These are phyloP conservation scores for Apium graveolens DNA, from an alignment of 129 eudicot genomes.

Conservation along the genomic window DNA sequence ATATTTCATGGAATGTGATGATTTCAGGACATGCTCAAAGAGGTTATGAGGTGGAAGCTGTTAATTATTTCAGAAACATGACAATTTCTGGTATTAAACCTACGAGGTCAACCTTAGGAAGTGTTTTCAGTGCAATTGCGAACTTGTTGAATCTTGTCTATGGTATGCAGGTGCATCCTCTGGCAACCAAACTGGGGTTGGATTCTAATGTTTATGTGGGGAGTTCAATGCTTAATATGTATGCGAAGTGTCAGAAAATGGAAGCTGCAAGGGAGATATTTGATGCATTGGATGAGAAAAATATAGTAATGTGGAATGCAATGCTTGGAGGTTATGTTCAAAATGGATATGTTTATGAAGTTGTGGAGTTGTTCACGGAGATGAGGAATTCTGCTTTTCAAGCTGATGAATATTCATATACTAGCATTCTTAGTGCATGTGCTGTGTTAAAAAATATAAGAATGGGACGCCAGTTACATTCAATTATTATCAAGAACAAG, in stretches of 20 bases:
- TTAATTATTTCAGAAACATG: conserved; percentile 48
- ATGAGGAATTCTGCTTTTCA: conserved; percentile 53
- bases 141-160: conserved; percentile 30
- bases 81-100: conserved; percentile 43
- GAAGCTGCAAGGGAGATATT: conserved; percentile 57
- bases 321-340: conserved; percentile 85
- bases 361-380: conserved; percentile 39
- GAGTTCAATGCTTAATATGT: conserved; percentile 82
- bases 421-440: conserved; percentile 76
- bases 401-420: conserved; percentile 78
- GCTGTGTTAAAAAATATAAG: conserved; percentile 43
- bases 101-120: conserved; percentile 78
- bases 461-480: conserved; percentile 72
- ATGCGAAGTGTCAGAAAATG: conserved; percentile 72
- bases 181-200: conserved; percentile 67
- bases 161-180: conserved; percentile 81
- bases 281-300: conserved; percentile 51
- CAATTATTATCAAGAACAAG: conserved; percentile 52
- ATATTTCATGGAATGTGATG: conserved; percentile 86
- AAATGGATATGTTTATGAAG: conserved; percentile 57
- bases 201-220: conserved; percentile 84
- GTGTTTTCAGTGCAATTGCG: conserved; percentile 85
- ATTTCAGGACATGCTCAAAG: conserved; percentile 76
- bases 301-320: conserved; percentile 71
- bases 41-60: conserved; percentile 53